A percentile compares a stretch with the other conserved stretches of the same genome.
Conservation (phyloP, 192 early-diverging fungal species). For the Dissophora ornata region DNA sequence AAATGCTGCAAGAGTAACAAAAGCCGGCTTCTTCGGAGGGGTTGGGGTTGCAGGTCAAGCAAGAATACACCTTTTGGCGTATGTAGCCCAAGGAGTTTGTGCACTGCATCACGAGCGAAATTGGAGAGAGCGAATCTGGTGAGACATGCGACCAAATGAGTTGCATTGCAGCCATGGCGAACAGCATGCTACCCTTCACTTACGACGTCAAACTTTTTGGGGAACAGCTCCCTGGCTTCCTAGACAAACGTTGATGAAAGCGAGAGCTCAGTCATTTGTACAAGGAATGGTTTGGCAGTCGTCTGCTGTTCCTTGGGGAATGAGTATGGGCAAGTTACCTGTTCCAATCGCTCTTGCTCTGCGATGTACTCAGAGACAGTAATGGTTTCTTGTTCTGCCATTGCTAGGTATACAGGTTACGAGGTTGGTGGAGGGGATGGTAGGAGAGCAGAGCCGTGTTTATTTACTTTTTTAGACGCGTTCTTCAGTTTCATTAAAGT, state of each 20-base stretch:
- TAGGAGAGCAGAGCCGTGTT: not conserved
- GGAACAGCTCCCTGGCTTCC: slow-evolving; percentile 49
- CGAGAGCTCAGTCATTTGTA: not conserved
- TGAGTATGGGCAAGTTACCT: slow-evolving; percentile 2
- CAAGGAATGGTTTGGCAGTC: not conserved
- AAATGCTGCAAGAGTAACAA: slow-evolving; percentile 84
- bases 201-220: slow-evolving; percentile 54
- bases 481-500: no score
- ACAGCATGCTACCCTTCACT: not conserved
- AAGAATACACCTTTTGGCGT: slow-evolving; percentile 84
- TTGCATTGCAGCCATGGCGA: not conserved
- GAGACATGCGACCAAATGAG: no score
- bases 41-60: slow-evolving; percentile 75
- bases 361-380: slow-evolving; percentile 55
- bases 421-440: not conserved
- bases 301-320: not conserved
- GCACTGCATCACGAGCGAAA: slow-evolving; percentile 56
- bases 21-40: slow-evolving; percentile 27
- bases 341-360: slow-evolving; percentile 44
- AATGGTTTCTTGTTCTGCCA: slow-evolving; percentile 52
- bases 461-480: not conserved
- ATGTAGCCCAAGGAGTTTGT: slow-evolving; percentile 80
- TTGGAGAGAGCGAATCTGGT: no score
- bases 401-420: not conserved
- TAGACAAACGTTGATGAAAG: not conserved